Evolutionary conservation across 2,329 filamentous ascomycete genomes (phyloP), one percentile per base, ranked within the genome.

Genomic region (Shiraia bambusicola): DNA sequence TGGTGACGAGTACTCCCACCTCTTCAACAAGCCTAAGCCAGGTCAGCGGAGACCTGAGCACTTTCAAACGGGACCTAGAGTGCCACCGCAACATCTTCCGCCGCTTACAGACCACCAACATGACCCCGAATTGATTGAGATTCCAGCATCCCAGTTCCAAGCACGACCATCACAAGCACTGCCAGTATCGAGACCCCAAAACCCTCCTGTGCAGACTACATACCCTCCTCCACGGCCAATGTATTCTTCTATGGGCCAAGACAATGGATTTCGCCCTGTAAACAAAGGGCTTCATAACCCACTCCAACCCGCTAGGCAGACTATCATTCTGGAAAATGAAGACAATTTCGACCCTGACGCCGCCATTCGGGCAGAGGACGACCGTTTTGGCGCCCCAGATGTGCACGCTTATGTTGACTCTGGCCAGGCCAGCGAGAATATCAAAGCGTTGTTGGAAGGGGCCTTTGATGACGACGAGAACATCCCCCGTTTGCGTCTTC

Each of bases 391-490:
- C 4, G 71, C 76, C 0, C 69, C 73, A 12, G 80, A 83, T 52
- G 73, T 77, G 9, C 73, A 75, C 54, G 73, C 73, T 40, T 89
- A 87, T 53, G 82, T 86, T 5, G 86, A 91, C 52, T 81, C 85
- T 0, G 74, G 75, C 43, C 85, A 88, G 63, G 87, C 88, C 9
- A 82, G 80, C 36, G 83, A 84, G 33, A 87, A 92, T 53, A 76
- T 93, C 50, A 93, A 93, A 64, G 86, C 85, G 6, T 68, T 93
- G n/a, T 75, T 93, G 1, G 88, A 92, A 63, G 88, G 87, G 6
- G 86, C 86, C 8, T 82, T 92, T 69, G 86, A 91, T 38, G 86
- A 88, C 11, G 84, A 83, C 1, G 82, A 86, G 34, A 72, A 72
- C 44, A 73, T 72, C 42, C 72, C 69, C 7, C 66, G 70, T 16